phyloP scores from a whole-genome alignment of 108 stramenopile genomes.

The Craspedostauros australis region DNA sequence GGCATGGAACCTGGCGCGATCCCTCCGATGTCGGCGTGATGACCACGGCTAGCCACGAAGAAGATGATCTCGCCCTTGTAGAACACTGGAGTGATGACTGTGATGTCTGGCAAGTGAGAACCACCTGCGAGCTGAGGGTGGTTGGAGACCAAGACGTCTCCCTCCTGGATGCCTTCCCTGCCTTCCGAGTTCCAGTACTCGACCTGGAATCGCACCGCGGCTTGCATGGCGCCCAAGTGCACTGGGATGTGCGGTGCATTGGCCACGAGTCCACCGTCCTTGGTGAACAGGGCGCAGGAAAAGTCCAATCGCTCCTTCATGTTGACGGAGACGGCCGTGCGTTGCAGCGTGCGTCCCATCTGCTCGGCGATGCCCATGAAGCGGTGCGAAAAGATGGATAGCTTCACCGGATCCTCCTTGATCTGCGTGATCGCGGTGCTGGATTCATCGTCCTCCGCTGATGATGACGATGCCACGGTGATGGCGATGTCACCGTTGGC shows the following conservation, averaged over 20 bases:
- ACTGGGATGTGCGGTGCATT: constrained; percentile 99
- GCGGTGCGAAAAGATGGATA: constrained; percentile 91
- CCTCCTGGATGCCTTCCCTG: constrained; percentile 82
- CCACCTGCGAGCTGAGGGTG: constrained; percentile 97
- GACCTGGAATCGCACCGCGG: constrained; percentile 90
- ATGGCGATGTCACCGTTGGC: constrained; percentile 91
- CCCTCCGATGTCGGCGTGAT: constrained; percentile 96
- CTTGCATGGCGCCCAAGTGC: constrained; percentile 97
- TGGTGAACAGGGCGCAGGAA: constrained; percentile 94
- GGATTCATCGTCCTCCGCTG: constrained; percentile 2
- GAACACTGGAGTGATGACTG: constrained; percentile 98
- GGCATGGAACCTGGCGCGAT: constrained; percentile 89
- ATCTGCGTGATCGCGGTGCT: constrained; percentile 19
- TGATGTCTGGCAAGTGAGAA: constrained; percentile 93
- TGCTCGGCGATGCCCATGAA: constrained; percentile 99
- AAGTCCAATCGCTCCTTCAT: constrained; percentile 99
- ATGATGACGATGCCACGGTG: constrained; percentile 31
- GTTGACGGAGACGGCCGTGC: constrained; percentile 94
- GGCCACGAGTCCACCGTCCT: constrained; percentile 93
- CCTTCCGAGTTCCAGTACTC: constrained; percentile 83
- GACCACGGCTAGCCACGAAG: constrained; percentile 95
- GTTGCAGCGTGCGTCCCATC: constrained; percentile 95
- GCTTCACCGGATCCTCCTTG: constrained; percentile 83
- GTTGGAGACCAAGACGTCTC: constrained; percentile 96
- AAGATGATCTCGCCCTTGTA: constrained; percentile 81